phyloP scores from a whole-genome alignment of 257 asterid species.

The Solanum neorickii region DNA sequence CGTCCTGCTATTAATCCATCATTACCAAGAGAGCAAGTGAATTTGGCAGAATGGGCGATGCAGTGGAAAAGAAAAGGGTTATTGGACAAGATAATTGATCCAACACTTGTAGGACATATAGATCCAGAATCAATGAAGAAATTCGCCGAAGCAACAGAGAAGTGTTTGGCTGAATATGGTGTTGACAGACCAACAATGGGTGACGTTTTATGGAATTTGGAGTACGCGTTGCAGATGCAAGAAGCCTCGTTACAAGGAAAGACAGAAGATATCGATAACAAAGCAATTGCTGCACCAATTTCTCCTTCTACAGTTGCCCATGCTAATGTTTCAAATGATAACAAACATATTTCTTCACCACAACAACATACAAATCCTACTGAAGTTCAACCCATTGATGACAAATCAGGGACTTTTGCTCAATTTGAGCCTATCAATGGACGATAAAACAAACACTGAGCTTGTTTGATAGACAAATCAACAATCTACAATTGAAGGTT shows the following conservation, averaged over 20 bases:
- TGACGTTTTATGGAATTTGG: conserved; percentile 15
- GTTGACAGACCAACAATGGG: conserved; percentile 17
- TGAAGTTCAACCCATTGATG: conserved; percentile 20
- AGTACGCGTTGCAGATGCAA: conserved; percentile 14
- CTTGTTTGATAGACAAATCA: not conserved
- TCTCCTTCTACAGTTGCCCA: not conserved
- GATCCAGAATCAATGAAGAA: conserved; percentile 7
- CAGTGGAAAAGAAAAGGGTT: conserved; percentile 15
- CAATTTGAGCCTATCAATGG: conserved; percentile 49
- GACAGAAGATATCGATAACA: not conserved
- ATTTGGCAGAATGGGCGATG: conserved; percentile 21
- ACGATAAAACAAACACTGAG: conserved; percentile 5
- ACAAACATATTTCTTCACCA: not conserved
- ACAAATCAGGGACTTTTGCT: conserved; percentile 52
- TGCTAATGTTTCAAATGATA: not conserved
- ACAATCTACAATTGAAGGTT: not conserved
- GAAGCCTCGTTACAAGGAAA: conserved; percentile 19
- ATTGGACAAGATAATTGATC: conserved; percentile 7
- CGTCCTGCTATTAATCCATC: conserved; percentile 13
- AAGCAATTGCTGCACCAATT: not conserved
- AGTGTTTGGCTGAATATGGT: conserved; percentile 11
- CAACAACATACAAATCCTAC: conserved; percentile 1
- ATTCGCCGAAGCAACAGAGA: conserved; percentile 10
- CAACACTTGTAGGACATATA: conserved; percentile 4
- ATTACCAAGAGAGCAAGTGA: conserved; percentile 14